A percentile compares a stretch with the other conserved stretches of the same genome.
Conservation (phyloP, 805 yeast species). For the Candida peoriensis region DNA sequence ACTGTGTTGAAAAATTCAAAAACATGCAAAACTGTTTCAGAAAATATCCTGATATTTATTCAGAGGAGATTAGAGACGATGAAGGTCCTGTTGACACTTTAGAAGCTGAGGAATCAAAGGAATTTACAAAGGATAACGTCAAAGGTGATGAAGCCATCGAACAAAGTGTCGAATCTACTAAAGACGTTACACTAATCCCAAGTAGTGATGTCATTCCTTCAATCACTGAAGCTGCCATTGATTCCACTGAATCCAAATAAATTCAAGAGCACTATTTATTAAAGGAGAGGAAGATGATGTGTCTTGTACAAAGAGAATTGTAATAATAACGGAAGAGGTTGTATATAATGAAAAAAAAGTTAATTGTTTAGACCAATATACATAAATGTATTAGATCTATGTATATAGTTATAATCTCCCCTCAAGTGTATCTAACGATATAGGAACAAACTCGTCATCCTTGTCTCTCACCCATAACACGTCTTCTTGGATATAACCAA, state of each 20-base stretch:
- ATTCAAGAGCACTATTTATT: constrained; percentile 2
- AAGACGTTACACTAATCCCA: too few species aligned
- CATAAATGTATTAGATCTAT: not conserved
- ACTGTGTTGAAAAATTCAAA: constrained; percentile 86
- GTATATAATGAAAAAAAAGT: not conserved
- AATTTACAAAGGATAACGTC: constrained; percentile 4
- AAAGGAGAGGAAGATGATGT: constrained; percentile 11
- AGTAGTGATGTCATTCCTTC: too few species aligned
- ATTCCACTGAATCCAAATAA: not conserved
- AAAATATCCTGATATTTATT: constrained; percentile 86
- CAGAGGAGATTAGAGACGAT: constrained; percentile 84
- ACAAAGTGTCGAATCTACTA: too few species aligned
- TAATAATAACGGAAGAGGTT: too few species aligned
- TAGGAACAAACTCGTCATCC: too few species aligned
- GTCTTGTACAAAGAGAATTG: too few species aligned
- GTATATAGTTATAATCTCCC: not conserved
- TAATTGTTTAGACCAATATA: not conserved
- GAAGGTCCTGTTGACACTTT: constrained; percentile 38
- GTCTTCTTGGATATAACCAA: constrained; percentile 56
- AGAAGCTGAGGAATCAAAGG: constrained; percentile 14
- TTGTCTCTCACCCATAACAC: constrained; percentile 47
- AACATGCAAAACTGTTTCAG: constrained; percentile 94
- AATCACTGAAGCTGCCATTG: not conserved
- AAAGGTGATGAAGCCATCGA: too few species aligned
- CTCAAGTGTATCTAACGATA: too few species aligned